These are phyloP conservation scores for Emmonsiellopsis sp. DNA, from an alignment of 2,329 filamentous ascomycete genomes.

Conservation along the genomic window DNA sequence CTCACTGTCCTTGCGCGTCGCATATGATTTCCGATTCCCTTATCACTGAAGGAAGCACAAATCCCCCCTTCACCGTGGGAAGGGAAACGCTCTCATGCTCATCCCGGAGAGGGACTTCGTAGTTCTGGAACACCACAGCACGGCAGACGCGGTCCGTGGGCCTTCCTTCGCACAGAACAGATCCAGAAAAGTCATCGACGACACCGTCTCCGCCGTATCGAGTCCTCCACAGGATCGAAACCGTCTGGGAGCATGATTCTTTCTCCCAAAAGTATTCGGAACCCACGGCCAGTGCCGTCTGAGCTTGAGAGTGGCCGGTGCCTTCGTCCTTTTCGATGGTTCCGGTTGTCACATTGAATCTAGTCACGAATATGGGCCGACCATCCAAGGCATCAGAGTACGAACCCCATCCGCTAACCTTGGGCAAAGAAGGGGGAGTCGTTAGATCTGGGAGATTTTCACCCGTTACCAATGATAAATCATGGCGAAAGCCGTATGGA, in stretches of 20 bases:
- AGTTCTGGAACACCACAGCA: constrained; percentile 7
- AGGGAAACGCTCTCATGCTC: neutral
- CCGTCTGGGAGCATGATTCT: neutral
- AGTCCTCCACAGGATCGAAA: constrained; percentile 5
- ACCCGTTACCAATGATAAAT: too few relatives aligned
- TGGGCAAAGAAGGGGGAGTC: too few relatives aligned
- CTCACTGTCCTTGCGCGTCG: neutral
- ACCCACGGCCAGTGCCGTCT: too few relatives aligned
- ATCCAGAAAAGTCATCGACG: neutral
- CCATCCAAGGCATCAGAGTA: too few relatives aligned
- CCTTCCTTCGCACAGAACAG: constrained; percentile 2
- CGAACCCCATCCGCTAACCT: too few relatives aligned
- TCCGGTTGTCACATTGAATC: too few relatives aligned
- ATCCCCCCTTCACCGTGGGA: constrained; percentile 1
- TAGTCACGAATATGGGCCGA: too few relatives aligned
- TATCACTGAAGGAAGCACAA: constrained; percentile 2
- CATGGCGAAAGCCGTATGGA: too few relatives aligned
- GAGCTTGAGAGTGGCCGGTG: too few relatives aligned
- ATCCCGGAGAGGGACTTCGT: neutral
- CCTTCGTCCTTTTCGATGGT: too few relatives aligned
- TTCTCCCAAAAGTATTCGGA: too few relatives aligned
- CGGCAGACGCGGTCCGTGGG: neutral
- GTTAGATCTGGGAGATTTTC: too few relatives aligned
- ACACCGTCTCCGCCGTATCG: neutral
- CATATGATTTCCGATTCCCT: neutral